Base-by-base conservation (phyloP, 2,329 filamentous ascomycete species). In the Penicillium vulpinum region DNA sequence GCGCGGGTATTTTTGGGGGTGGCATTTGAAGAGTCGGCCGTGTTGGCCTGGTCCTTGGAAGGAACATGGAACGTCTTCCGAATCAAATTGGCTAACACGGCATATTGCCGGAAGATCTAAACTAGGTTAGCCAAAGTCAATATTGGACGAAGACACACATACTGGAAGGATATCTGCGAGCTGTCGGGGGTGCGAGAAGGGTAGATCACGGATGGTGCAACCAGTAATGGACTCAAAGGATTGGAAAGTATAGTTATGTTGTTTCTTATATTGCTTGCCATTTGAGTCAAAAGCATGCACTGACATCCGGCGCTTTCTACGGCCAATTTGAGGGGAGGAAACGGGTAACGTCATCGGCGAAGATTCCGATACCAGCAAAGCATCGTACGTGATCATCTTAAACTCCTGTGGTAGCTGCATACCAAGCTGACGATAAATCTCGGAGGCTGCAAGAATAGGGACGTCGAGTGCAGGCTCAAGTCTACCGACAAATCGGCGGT, bases 161-260 rank as follows among this genome's bases (percentile, higher is more conserved):
- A 78, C 72, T 26, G 77, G 77, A 56, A 80, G 63, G 31, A 76
- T 72, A 47, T 77, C 74, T 29, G 75, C 72, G 39, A 79, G 64
- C 62, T 80, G 77, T 36, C 75, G 73, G 16, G 77, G 77, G 63
- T 80, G 77, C 11, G 72, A 75, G 50, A 80, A 79, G 3, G 74
- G 74, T 22, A 80, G 66, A 22, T 78, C 73, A 51, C 65, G 71
- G 36, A 79, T 69, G 16, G 72, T 76, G 35, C 73, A 71, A 24
- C 75, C 75, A 16, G 73, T 69, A 39, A 74, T 70, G 36, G 74
- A 69, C 52, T 77, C 75, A 54, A 77, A 75, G 0, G 73, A 66
- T 44, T 78, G 75, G 49, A 80, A 76, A 1, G 71, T 74, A 57
- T 78, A 79, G 51, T 70, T 72, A 54, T 79, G 77, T n/a, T 66